Conservation (phyloP, 73 alveolate genomes). For the Halteria grandinella region DNA sequence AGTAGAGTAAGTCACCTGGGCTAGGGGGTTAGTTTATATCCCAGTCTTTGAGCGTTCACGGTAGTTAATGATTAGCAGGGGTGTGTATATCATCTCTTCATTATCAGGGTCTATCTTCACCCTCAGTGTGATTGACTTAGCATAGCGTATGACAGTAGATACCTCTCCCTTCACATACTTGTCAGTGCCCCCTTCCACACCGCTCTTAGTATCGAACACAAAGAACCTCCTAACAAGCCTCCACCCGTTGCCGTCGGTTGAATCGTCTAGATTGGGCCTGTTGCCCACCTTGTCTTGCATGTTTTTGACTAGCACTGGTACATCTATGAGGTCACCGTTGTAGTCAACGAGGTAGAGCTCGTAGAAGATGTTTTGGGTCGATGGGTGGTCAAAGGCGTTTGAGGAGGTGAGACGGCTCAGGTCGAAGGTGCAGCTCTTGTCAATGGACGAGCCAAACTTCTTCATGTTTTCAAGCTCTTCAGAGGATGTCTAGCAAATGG, state of each 20-base stretch:
- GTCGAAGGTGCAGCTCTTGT: slow-evolving; percentile 72
- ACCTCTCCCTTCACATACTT: slow-evolving; percentile 46
- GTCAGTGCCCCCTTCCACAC: slow-evolving; percentile 69
- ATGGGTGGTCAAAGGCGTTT: slow-evolving; percentile 48
- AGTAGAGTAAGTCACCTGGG: slow-evolving; percentile 55
- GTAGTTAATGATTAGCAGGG: slow-evolving; percentile 56
- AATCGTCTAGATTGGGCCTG: slow-evolving; percentile 26
- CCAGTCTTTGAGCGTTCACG: slow-evolving; percentile 31
- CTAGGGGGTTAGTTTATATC: slow-evolving; percentile 1
- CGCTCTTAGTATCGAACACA: slow-evolving; percentile 69
- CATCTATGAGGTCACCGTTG: slow-evolving; percentile 67
- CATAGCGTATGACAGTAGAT: slow-evolving; percentile 68
- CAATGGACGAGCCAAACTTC: slow-evolving; percentile 79
- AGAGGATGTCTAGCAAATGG: slow-evolving; percentile 50
- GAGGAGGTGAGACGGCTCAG: slow-evolving; percentile 30
- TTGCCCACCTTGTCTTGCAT: slow-evolving; percentile 47
- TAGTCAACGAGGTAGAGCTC: slow-evolving; percentile 73
- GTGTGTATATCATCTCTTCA: slow-evolving; percentile 70
- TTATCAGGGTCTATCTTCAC: slow-evolving; percentile 47
- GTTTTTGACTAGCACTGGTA: slow-evolving; percentile 78
- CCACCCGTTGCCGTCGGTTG: slow-evolving; percentile 32
- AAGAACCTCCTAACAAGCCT: slow-evolving; percentile 72
- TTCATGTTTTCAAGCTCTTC: slow-evolving; percentile 35
- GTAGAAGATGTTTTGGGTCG: slow-evolving; percentile 68
- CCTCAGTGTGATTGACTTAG: slow-evolving; percentile 40